Evolutionary conservation across 2,329 filamentous ascomycete species (phyloP), one percentile per base, ranked within the genome.

Genomic region (Leptographium lundbergii): DNA sequence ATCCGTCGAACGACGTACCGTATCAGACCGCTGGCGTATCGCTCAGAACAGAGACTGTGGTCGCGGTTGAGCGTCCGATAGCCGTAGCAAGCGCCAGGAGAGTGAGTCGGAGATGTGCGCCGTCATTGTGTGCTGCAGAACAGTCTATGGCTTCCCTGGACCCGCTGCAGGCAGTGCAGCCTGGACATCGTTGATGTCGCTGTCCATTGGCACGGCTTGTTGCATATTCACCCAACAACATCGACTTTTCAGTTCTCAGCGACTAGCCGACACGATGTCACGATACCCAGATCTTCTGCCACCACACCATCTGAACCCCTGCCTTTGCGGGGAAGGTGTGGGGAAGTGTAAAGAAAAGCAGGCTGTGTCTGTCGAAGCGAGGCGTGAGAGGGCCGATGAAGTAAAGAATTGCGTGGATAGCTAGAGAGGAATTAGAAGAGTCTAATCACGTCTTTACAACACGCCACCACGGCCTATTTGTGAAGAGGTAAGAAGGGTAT

Each of bases 201-300:
- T 29, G 5, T 29, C 7, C 27, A 29, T 29, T 4, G 27, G 7
- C 27, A 29, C 27, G 5, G 27, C 27, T 29, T 7, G 77, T 3
- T 71, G 71, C 24, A 70, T 64, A 0, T 60, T 65, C 22, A 17
- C 2, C 24, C 50, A 13, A 52, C 17, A 25, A 27, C 48, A 5
- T 17, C 24, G 50, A 27, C 50, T 19, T 52, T 25, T 13, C 73
- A 0, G 68, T 34, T 34, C 32, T 10, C 9, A 34, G 32, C 32
- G 32, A 34, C 32, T 34, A 10, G 9, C 9, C 32, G 32, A 9
- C 32, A 34, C 66, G 0, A 77, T 66, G 63, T 4, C 24, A 52
- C 50, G 27, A 50, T 50, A 22, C 11, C 47, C 47, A 22, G n/a
- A 2, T 7, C 22, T 17, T 52, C 50, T 19, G 32, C 32, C 32